Base-by-base conservation (phyloP, 1,284 basidiomycete species). In the Cryptococcus depauperatus region DNA sequence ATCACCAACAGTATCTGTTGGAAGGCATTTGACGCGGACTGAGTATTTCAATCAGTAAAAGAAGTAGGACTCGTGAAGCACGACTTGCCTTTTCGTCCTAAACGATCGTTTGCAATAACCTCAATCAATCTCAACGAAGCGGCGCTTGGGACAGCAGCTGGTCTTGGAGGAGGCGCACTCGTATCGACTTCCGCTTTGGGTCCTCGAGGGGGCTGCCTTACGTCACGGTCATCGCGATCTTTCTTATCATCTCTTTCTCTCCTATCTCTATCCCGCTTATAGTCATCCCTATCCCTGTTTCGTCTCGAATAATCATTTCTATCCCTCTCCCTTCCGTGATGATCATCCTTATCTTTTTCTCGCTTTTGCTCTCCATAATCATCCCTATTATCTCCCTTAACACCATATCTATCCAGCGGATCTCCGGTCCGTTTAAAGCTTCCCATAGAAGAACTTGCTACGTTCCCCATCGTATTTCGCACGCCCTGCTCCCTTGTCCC, bases 1-100 rank as follows among this genome's bases (percentile, higher is more conserved):
- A 68, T 96, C 92, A 26, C 92, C 92, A 22, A 98, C 87, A 0
- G 93, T 98, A 68, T 98, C 93, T 13, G 96, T 84, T 4, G 89
- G 82, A 59, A 85, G 84, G 73, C 85, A 89, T 73, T 95, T 93
- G 61, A 93, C 86, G 54, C 86, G 84, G 42, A 93, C 87, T 91
- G 57, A 0, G 26, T n/a, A 30, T 9, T 28, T 37, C 16, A 51
- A 16, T 22, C 25, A 22, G 43, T 46, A 48, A 48, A 16, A n/a
- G n/a, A 41, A 40, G 25, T 33, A 32, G 21, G 37, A 9, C 14
- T 51, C 35, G 37, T 42, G 48, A n/a, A 29, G 19, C 23, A 14
- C 0, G 4, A 48, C 64, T 44, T 37, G 89, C 92, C 92, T 83
- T 95, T 97, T 49, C 88, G 82, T 39, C 93, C 93, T 44, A 96